phyloP scores from a whole-genome alignment of 2,329 filamentous ascomycete species.

The Hypoxylon sp. region DNA sequence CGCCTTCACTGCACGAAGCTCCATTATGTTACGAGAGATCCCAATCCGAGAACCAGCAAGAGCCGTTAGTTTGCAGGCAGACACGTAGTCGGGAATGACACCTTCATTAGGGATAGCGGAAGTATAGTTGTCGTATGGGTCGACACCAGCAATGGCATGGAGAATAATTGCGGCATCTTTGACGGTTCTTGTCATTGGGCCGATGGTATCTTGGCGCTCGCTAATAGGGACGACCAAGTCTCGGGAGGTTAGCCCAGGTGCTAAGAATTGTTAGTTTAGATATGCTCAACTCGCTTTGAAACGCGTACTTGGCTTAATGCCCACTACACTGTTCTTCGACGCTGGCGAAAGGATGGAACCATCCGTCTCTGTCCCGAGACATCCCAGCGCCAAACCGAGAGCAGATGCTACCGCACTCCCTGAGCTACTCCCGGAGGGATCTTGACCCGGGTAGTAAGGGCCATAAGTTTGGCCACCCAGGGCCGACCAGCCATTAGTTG shows the following conservation, averaged over 20 bases:
- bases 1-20: neutral
- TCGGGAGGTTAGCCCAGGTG: constrained; percentile 71
- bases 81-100: constrained; percentile 68
- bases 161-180: constrained; percentile 73
- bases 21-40: neutral
- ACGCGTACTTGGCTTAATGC: constrained; percentile 68
- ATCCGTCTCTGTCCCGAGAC: constrained; percentile 71
- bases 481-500: constrained; percentile 72
- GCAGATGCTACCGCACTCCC: constrained; percentile 70
- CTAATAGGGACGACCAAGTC: constrained; percentile 74
- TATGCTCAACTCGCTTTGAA: neutral
- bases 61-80: constrained; percentile 54
- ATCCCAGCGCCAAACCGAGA: constrained; percentile 68
- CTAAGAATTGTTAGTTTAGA: neutral
- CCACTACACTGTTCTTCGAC: constrained; percentile 68
- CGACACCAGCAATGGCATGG: constrained; percentile 71
- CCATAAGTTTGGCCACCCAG: constrained; percentile 71
- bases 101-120: constrained; percentile 64
- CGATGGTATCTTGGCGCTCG: constrained; percentile 73
- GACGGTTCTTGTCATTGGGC: constrained; percentile 72
- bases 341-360: constrained; percentile 71
- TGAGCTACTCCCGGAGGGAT: constrained; percentile 70
- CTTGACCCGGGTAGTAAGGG: constrained; percentile 71
- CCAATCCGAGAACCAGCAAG: neutral
- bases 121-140: constrained; percentile 72